phyloP scores from a whole-genome alignment of 768 basidiomycete genomes.

The Lentinula guzmanii region DNA sequence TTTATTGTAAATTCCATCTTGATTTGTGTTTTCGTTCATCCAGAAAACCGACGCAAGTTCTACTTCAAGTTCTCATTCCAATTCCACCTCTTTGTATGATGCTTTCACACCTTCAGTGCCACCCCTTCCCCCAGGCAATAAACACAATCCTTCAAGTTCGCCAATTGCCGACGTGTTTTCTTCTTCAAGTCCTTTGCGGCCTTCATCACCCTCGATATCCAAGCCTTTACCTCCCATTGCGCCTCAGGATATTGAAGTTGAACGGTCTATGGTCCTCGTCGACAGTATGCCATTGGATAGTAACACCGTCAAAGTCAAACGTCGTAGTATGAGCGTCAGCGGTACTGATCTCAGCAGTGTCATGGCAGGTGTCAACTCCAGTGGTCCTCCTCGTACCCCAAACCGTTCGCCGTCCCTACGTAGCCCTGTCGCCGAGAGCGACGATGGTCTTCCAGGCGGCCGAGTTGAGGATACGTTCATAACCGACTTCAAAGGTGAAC shows the following conservation, averaged over 20 bases:
- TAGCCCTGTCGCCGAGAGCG: not conserved
- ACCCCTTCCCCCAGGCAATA: constrained; percentile 39
- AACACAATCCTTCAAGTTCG: constrained; percentile 32
- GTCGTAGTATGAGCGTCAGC: constrained; percentile 71
- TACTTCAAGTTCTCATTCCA: constrained; percentile 25
- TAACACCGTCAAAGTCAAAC: constrained; percentile 35
- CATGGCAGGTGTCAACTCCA: constrained; percentile 28
- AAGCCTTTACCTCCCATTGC: constrained; percentile 65
- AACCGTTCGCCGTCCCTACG: not conserved
- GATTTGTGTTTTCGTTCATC: constrained; percentile 10
- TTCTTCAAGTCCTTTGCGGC: constrained; percentile 17
- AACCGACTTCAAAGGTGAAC: constrained; percentile 67
- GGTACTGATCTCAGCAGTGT: constrained; percentile 52
- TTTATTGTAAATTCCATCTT: constrained; percentile 3
- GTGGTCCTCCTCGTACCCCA: constrained; percentile 8
- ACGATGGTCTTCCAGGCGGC: not conserved
- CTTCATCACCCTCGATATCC: constrained; percentile 26
- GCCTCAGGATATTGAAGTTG: constrained; percentile 39
- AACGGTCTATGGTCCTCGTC: constrained; percentile 53
- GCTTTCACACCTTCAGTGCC: constrained; percentile 47
- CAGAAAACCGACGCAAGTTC: constrained; percentile 53
- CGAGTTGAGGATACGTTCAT: constrained; percentile 41
- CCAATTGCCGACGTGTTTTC: constrained; percentile 50
- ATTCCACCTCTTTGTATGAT: constrained; percentile 36
- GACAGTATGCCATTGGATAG: constrained; percentile 32